A percentile compares a stretch with the other conserved stretches of the same genome.
Evolutionary conservation across 495 filamentous ascomycete genomes (phyloP).

Genomic region (Penicillium soppii): DNA sequence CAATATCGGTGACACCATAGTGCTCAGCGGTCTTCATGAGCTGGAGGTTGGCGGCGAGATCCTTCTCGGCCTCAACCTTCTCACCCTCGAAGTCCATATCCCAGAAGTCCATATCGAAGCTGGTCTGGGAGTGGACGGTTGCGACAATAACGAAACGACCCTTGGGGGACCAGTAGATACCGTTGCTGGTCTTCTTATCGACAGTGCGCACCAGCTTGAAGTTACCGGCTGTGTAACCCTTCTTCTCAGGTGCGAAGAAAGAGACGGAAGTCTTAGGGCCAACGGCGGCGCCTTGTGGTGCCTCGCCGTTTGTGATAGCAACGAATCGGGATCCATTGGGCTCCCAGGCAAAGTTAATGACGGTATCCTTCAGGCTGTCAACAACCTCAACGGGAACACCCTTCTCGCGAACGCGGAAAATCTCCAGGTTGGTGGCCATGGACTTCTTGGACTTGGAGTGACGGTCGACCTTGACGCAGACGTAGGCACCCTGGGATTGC

Average conservation of each 20-base stretch:
- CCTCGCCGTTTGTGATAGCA: conserved; percentile 90
- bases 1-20: conserved; percentile 95
- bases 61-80: conserved; percentile 87
- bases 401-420: conserved; percentile 95
- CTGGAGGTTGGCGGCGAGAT: conserved; percentile 89
- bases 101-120: conserved; percentile 95
- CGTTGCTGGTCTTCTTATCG: conserved; percentile 99
- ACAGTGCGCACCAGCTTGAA: conserved; percentile 92
- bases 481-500: conserved; percentile 89
- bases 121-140: conserved; percentile 86
- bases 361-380: conserved; percentile 93
- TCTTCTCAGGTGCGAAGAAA: conserved; percentile 97
- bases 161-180: conserved; percentile 98
- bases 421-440: conserved; percentile 92
- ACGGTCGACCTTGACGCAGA: conserved; percentile 97
- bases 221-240: conserved; percentile 75
- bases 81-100: conserved; percentile 98
- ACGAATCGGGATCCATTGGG: conserved; percentile 96
- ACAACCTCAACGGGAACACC: conserved; percentile 97
- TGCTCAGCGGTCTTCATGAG: conserved; percentile 91
- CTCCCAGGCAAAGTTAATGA: conserved; percentile 99
- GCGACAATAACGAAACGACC: conserved; percentile 92
- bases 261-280: conserved; percentile 92
- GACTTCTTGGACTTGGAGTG: conserved; percentile 99
- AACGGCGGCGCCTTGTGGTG: conserved; percentile 70